Percentiles rank a stretch among this genome's conserved stretches.
These are phyloP conservation scores for Talaromyces sp. DNA, from an alignment of 2,329 filamentous ascomycete genomes.

Conservation along the genomic window DNA sequence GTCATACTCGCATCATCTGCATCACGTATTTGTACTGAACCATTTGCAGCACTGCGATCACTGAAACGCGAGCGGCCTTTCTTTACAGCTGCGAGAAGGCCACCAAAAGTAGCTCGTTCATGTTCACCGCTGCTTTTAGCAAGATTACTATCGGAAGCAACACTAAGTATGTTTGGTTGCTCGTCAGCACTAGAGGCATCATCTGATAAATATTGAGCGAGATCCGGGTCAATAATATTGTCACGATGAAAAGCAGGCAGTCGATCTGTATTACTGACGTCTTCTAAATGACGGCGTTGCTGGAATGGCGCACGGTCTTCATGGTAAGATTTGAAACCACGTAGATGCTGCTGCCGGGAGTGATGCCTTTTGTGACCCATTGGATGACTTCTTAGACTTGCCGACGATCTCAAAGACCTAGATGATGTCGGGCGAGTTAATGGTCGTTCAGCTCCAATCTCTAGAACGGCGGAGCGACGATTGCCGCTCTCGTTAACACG, in stretches of 20 bases:
- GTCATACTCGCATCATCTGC: conserved; percentile 59
- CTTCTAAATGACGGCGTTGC: conserved; percentile 66
- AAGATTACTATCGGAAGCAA: conserved; percentile 61
- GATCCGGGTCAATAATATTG: conserved; percentile 95
- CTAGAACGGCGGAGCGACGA: conserved; percentile 79
- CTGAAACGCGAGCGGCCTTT: conserved; percentile 68
- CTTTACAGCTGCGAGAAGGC: conserved; percentile 66
- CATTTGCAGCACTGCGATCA: conserved; percentile 68
- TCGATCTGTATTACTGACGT: conserved; percentile 58
- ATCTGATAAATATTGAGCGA: conserved; percentile 93
- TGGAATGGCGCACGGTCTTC: conserved; percentile 88
- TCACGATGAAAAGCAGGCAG: conserved; percentile 95
- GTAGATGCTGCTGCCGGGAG: conserved; percentile 78
- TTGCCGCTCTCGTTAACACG: conserved; percentile 69
- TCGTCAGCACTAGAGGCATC: conserved; percentile 89
- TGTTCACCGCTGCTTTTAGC: conserved; percentile 62
- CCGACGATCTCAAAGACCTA: conserved; percentile 72
- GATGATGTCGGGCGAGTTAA: conserved; percentile 90
- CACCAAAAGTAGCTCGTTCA: conserved; percentile 68
- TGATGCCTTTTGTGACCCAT: conserved; percentile 78
- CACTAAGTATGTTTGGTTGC: conserved; percentile 75
- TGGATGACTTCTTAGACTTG: conserved; percentile 67
- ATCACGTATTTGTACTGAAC: conserved; percentile 66
- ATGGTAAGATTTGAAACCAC: conserved; percentile 63
- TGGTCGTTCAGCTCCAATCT: conserved; percentile 74